phyloP scores from a whole-genome alignment of 805 yeast genomes.

The Pichia cephalocereana region DNA sequence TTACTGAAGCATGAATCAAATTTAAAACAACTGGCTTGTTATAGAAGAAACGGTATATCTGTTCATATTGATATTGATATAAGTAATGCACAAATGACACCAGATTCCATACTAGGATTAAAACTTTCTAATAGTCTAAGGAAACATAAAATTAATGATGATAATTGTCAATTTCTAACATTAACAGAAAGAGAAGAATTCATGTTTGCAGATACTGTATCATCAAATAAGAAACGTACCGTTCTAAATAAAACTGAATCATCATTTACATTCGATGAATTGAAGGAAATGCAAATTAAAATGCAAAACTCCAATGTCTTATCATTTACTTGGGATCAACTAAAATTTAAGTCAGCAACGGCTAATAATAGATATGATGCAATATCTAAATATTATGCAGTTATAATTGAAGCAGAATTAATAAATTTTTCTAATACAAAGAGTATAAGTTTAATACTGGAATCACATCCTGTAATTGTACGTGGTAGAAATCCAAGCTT shows the following conservation, averaged over 20 bases:
- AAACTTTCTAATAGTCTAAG: too few relatives aligned
- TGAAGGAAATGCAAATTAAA: background rate
- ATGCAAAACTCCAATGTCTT: background rate
- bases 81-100: too few relatives aligned
- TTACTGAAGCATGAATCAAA: background rate
- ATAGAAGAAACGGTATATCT: slow-evolving; percentile 5
- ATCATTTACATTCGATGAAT: background rate
- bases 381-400: slow-evolving; percentile 16
- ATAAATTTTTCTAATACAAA: slow-evolving; percentile 13
- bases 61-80: too few relatives aligned
- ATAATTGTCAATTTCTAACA: background rate
- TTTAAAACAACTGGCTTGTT: slow-evolving; percentile 5
- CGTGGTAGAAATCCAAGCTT: slow-evolving; percentile 47
- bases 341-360: slow-evolving; percentile 24
- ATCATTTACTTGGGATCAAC: slow-evolving; percentile 21
- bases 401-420: slow-evolving; percentile 12
- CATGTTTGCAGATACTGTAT: background rate
- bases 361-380: slow-evolving; percentile 21
- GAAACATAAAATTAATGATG: too few relatives aligned
- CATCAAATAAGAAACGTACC: background rate
- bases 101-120: too few relatives aligned
- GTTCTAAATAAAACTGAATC: background rate
- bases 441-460: slow-evolving; percentile 12
- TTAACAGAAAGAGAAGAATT: slow-evolving; percentile 2
- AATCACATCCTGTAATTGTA: slow-evolving; percentile 36